Base-by-base conservation (phyloP, 169 alveolate genomes). In the Plasmodium gonderi region DNA sequence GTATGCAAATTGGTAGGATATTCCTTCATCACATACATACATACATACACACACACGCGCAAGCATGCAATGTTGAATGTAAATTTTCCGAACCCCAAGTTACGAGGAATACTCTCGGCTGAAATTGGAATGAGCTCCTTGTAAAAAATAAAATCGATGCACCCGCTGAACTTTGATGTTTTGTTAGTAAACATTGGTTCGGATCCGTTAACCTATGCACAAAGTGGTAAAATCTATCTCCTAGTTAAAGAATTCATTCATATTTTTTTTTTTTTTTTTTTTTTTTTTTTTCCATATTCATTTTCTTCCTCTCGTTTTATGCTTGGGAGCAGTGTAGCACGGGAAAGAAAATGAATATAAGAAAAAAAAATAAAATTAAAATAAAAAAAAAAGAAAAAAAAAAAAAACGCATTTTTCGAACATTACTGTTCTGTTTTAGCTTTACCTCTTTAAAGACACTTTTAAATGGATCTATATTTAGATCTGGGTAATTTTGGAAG, bases 171-270 rank as follows among this genome's bases (percentile, higher is more conserved):
- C 6, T 11, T 33, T 1, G 20, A 2, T n/a, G 92, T 85, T 74
- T 85, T 85, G 49, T 74, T 85, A 5, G 92, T 85, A 44, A 85
- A 85, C 17, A 26, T 20, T 6, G 92, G 85, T 38, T 85, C 92
- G 33, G 64, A 38, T n/a, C 92, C 92, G 42, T 85, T 85, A 23
- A 85, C 17, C 92, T 85, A 20, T 3, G 60, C 3, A 67, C 4
- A 42, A 36, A 33, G 5, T 6, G 14, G 67, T 6, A 29, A 26
- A 23, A 42, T n/a, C n/a, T n/a, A n/a, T n/a, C n/a, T n/a, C n/a
- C n/a, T n/a, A n/a, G n/a, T n/a, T n/a, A n/a, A n/a, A n/a, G n/a
- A 60, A 20, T 60, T 9, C 45, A 49, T 47, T 31, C 7, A 49
- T 20, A 29, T 49, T 0, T 29, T 69, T 69, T 69, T 1, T 69